Base-by-base conservation (phyloP, 352 stramenopile species). In the Phytophthora pini region DNA sequence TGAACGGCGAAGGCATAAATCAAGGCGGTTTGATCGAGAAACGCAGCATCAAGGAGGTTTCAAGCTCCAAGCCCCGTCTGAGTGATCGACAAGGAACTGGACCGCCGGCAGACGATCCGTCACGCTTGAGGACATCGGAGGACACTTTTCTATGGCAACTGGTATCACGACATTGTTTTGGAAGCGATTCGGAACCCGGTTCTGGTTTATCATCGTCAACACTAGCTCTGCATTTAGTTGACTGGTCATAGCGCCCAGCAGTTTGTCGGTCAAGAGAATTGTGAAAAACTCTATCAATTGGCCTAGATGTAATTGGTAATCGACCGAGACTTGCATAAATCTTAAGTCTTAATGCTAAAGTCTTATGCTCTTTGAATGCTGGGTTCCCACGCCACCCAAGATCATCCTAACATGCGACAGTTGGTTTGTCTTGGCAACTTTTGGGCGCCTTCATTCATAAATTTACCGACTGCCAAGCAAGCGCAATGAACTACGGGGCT, bases 401-500 rank as follows among this genome's bases (percentile, higher is more conserved):
- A 29, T 46, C 31, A 36, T 26, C 24, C 24, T 26, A 26, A 26
- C 24, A 61, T 70, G 61, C 22, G 48, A 65, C 61, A 59, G 39
- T 38, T n/a, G 39, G 20, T 15, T 46, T 31, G 13, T 27, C 44
- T 26, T 36, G 9, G 31, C 31, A 36, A 36, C 31, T 2, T 36
- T 36, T 36, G 31, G 31, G 31, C 11, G 3, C 31, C 32, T 12
- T 41, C 62, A 71, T 54, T 71, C 29, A 10, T n/a, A 47, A 56
- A 45, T 31, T 55, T 49, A 48, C 56, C 63, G 43, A 24, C 34
- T 41, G 22, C 54, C n/a, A 63, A 26, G 4, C 34, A 61, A 56
- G 9, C 24, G n/a, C n/a, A 4, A 66, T 71, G 56, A 71, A 62
- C 50, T 71, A 44, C 46, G 41, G 40, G 11, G 48, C 38, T 17